Base-by-base conservation (phyloP, 768 basidiomycete genomes). In the Nidularia pulvinata region DNA sequence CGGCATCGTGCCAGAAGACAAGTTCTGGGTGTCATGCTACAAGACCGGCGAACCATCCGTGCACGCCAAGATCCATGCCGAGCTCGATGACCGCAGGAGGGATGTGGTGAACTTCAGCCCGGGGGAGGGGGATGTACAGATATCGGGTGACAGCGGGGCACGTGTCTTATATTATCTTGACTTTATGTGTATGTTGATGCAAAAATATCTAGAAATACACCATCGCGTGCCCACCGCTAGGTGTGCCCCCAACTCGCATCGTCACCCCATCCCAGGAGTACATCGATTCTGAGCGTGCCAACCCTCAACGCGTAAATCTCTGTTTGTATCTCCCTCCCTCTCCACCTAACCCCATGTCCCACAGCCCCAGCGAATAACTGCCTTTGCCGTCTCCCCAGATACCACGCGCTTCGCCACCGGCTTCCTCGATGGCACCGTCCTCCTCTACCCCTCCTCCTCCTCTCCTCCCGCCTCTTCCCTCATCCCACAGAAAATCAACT, bases 1-100 rank as follows among this genome's bases (percentile, higher is more conserved):
- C 36, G 86, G 83, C 0, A 54, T 81, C 2, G 70, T 88, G 0
- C 74, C 80, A 0, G 67, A 63, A 4, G 90, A 92, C 54, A 78
- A 77, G 53, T 81, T 88, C 63, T 93, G 89, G 89, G 67, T 91
- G 2, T 91, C 89, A 3, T 86, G 84, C 63, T 92, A 92, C 71
- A 76, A 79, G 53, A 45, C 65, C 0, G 75, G 73, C 3, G 70
- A 76, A 53, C 67, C 73, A 16, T 83, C 84, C 6, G 78, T 88
- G 1, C 90, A 93, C 61, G 83, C 85, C 0, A 87, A 85, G 68
- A 74, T 88, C 22, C 67, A 70, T 25, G 79, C 82, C 4, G 65
- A 72, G 43, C 70, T 85, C 32, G 80, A 85, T 57, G 80, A 82
- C n/a, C 67, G 67, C 10, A 76, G 86, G 55, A 70, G 81, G 6